Conservation (phyloP, 2,329 filamentous ascomycete species). For the Colletotrichum coccodes region DNA sequence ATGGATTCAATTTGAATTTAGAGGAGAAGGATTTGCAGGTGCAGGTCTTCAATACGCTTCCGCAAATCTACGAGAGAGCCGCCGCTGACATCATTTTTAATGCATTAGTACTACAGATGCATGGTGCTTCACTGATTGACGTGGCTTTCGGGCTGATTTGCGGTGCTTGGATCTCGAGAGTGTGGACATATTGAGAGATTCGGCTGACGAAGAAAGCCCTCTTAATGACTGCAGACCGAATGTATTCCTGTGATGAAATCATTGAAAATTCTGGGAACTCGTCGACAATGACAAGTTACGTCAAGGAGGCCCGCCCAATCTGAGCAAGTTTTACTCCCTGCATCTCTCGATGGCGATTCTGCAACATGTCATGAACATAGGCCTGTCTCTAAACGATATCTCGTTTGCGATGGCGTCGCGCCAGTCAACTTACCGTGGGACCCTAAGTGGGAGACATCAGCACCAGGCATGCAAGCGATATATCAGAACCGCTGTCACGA, state of each 20-base stretch:
- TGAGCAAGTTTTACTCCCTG: neutral
- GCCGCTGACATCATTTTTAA: neutral
- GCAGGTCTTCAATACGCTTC: neutral
- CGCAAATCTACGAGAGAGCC: neutral
- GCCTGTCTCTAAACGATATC: neutral
- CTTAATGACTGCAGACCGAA: neutral
- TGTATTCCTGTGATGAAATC: neutral
- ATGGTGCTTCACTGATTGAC: neutral
- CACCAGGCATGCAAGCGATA: neutral
- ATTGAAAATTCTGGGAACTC: neutral
- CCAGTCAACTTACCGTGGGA: neutral
- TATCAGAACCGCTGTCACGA: neutral
- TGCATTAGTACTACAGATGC: neutral
- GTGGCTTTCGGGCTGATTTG: neutral
- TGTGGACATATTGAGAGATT: neutral
- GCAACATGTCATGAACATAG: neutral
- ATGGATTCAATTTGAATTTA: neutral
- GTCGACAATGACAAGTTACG: neutral
- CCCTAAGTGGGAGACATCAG: neutral
- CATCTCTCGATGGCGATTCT: neutral
- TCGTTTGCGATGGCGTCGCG: neutral
- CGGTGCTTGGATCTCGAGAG: neutral
- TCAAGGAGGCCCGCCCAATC: neutral
- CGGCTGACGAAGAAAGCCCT: neutral
- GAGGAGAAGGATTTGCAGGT: neutral